phyloP scores from a whole-genome alignment of 108 stramenopile genomes.

The Cyclostephanos invisitatus region DNA sequence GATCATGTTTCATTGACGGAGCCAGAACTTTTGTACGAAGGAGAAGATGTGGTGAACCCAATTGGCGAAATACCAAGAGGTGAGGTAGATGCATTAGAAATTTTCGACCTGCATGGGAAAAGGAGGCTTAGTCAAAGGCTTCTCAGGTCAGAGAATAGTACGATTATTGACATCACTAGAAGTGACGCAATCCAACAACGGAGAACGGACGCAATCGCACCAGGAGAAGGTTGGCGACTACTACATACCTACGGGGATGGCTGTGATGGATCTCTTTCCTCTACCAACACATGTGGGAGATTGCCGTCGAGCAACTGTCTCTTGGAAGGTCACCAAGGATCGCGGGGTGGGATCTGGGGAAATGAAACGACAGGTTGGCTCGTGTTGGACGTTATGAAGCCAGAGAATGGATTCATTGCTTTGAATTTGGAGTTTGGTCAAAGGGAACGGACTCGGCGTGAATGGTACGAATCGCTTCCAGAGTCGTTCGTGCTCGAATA shows the following conservation, averaged over 20 bases:
- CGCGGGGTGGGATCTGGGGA: slow-evolving; percentile 66
- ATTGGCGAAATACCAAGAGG: slow-evolving; percentile 55
- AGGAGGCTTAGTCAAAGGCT: slow-evolving; percentile 4
- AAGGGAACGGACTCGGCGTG: slow-evolving; percentile 15
- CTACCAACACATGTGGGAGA: slow-evolving; percentile 49
- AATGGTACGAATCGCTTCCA: slow-evolving; percentile 38
- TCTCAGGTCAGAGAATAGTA: slow-evolving; percentile 4
- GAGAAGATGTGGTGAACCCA: slow-evolving; percentile 58
- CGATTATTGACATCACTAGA: neutral
- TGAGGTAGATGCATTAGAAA: slow-evolving; percentile 62
- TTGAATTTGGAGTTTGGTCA: slow-evolving; percentile 60
- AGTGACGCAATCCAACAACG: slow-evolving; percentile 10
- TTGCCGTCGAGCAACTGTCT: slow-evolving; percentile 51
- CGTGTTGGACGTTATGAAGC: slow-evolving; percentile 50
- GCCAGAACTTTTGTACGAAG: slow-evolving; percentile 55
- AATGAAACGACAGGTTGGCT: slow-evolving; percentile 77
- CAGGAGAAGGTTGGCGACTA: slow-evolving; percentile 75
- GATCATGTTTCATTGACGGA: slow-evolving; percentile 51
- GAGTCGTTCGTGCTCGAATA: slow-evolving; percentile 71
- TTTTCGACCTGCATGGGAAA: slow-evolving; percentile 45
- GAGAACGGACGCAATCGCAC: slow-evolving; percentile 45
- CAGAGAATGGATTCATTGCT: slow-evolving; percentile 75
- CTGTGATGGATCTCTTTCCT: slow-evolving; percentile 74
- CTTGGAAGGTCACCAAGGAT: slow-evolving; percentile 72
- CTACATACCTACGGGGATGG: slow-evolving; percentile 53